These are phyloP conservation scores for Diutina rugosa DNA, from an alignment of 1,139 yeast species.

Conservation along the genomic window DNA sequence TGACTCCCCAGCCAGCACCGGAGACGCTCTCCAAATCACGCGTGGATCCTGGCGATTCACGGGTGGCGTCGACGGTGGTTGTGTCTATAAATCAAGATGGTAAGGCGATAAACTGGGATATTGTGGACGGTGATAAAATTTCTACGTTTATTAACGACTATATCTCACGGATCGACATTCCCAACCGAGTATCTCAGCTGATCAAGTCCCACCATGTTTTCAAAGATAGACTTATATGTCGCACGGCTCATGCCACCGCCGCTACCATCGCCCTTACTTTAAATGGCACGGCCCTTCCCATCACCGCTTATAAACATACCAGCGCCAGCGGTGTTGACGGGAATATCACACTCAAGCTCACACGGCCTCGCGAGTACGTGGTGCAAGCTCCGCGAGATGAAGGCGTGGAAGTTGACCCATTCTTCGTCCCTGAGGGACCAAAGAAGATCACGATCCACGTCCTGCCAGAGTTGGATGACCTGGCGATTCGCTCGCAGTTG, in stretches of 20 bases:
- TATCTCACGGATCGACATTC: constrained; percentile 22
- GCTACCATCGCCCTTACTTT: constrained; percentile 49
- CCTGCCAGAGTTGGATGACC: constrained; percentile 13
- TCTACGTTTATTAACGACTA: constrained; percentile 29
- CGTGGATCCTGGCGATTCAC: constrained; percentile 40
- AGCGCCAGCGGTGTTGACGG: background rate
- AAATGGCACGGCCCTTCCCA: constrained; percentile 20
- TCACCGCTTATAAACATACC: background rate
- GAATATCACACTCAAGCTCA: constrained; percentile 15
- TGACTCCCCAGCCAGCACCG: constrained; percentile 38
- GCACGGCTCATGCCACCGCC: constrained; percentile 39
- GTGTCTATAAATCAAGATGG: constrained; percentile 9
- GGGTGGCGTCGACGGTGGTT: constrained; percentile 35
- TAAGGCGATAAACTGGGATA: constrained; percentile 29
- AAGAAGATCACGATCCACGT: constrained; percentile 20
- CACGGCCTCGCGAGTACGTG: constrained; percentile 56
- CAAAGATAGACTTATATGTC: constrained; percentile 22
- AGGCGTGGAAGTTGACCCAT: constrained; percentile 10
- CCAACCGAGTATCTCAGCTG: constrained; percentile 15
- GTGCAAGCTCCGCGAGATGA: constrained; percentile 17
- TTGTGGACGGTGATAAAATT: constrained; percentile 26
- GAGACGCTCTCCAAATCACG: constrained; percentile 14
- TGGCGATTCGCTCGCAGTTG: constrained; percentile 10
- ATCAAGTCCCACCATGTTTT: constrained; percentile 22
- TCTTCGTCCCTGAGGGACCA: constrained; percentile 21